Percentiles rank a stretch among this genome's conserved stretches.
Evolutionary conservation across 495 filamentous ascomycete species (phyloP).

Genomic region (Penicillium odoratum): DNA sequence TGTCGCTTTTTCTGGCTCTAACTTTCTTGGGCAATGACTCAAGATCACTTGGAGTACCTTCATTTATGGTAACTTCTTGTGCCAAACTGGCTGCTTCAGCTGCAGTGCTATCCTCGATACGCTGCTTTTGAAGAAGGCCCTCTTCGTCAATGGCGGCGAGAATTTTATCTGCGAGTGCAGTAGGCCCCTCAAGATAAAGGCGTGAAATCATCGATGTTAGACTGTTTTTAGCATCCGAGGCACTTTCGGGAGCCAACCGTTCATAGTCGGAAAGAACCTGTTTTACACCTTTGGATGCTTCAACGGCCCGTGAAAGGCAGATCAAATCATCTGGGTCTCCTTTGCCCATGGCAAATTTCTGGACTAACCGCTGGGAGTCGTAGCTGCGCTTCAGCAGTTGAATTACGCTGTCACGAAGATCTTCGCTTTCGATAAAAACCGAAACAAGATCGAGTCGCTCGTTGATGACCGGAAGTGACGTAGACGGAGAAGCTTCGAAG

Average conservation of each 20-base stretch:
- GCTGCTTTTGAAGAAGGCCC: slow-evolving; percentile 75
- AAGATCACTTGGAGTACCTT: slow-evolving; percentile 53
- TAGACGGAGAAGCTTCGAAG: slow-evolving; percentile 70
- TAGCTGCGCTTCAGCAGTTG: slow-evolving; percentile 71
- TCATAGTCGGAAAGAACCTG: slow-evolving; percentile 38
- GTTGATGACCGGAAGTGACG: slow-evolving; percentile 76
- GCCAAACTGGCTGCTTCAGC: slow-evolving; percentile 67
- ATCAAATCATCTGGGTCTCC: slow-evolving; percentile 95
- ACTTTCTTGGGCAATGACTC: slow-evolving; percentile 47
- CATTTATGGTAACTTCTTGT: slow-evolving; percentile 60
- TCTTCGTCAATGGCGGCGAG: slow-evolving; percentile 87
- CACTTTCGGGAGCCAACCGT: slow-evolving; percentile 5
- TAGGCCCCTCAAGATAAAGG: slow-evolving; percentile 68
- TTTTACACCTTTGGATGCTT: slow-evolving; percentile 70
- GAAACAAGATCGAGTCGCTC: slow-evolving; percentile 80
- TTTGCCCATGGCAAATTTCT: slow-evolving; percentile 87
- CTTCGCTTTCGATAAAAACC: slow-evolving; percentile 60
- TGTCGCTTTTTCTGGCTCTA: slow-evolving; percentile 34
- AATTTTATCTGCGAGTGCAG: slow-evolving; percentile 68
- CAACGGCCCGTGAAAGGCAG: slow-evolving; percentile 75
- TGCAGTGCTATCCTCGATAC: slow-evolving; percentile 68
- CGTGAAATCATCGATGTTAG: slow-evolving; percentile 57
- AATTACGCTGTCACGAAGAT: slow-evolving; percentile 65
- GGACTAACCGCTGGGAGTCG: slow-evolving; percentile 85
- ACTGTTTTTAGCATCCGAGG: slow-evolving; percentile 29